Conservation (phyloP, 331 rosid species). For the Quercus phellos region DNA sequence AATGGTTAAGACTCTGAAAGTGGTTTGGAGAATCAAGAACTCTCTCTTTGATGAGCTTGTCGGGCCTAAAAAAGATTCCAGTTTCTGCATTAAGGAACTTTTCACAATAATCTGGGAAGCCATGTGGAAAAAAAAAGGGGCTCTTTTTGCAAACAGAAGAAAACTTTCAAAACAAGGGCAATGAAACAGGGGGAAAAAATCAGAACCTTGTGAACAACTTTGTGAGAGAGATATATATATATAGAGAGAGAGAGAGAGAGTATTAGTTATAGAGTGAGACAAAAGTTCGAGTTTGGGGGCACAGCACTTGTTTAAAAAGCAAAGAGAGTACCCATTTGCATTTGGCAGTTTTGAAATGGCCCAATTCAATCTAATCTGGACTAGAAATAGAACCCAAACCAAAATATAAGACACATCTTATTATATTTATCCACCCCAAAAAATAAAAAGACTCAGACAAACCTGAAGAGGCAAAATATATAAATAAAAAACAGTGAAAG, state of each 20-base stretch:
- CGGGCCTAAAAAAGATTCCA: conserved; percentile 24
- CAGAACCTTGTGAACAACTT: neutral
- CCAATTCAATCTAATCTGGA: no score
- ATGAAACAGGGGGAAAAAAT: neutral
- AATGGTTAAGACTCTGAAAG: conserved; percentile 46
- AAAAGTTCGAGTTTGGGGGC: no score
- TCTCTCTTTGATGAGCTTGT: neutral
- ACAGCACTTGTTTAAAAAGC: no score
- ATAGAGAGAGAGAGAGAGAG: neutral
- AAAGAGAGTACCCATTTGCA: no score
- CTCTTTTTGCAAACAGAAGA: neutral
- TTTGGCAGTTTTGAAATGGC: no score
- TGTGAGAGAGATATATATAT: neutral
- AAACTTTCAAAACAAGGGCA: neutral
- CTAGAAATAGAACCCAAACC: no score
- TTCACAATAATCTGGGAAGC: conserved; percentile 10
- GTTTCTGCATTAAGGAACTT: conserved; percentile 10
- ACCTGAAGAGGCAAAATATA: no score
- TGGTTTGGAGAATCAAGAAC: conserved; percentile 23
- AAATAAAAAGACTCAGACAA: no score
- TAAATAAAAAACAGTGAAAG: no score
- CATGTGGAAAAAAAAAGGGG: neutral
- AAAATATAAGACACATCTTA: no score
- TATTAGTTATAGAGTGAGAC: no score
- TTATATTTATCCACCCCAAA: no score